phyloP scores from a whole-genome alignment of 768 basidiomycete genomes.

The Mycena albidolilacea region DNA sequence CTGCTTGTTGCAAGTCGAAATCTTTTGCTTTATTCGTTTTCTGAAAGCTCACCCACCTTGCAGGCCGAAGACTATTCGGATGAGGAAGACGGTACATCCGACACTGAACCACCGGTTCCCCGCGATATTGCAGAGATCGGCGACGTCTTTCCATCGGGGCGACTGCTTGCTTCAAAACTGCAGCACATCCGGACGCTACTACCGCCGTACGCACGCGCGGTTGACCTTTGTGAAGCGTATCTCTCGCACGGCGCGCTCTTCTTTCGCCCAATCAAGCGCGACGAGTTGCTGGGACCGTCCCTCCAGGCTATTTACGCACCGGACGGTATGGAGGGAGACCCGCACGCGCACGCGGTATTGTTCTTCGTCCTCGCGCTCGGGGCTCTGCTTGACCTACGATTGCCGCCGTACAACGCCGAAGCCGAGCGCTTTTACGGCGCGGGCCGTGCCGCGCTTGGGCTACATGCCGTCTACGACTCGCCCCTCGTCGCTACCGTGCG shows the following conservation, averaged over 20 bases:
- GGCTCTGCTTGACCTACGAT: conserved; percentile 68
- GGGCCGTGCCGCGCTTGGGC: conserved; percentile 68
- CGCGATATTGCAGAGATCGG: conserved; percentile 55
- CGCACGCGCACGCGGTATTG: conserved; percentile 68
- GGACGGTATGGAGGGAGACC: conserved; percentile 38
- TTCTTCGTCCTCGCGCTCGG: conserved; percentile 76
- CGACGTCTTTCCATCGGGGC: conserved; percentile 56
- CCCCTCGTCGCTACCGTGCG: conserved; percentile 71
- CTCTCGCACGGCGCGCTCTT: conserved; percentile 63
- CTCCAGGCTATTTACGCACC: conserved; percentile 56
- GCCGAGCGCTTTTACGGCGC: conserved; percentile 74
- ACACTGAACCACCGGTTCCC: conserved; percentile 37
- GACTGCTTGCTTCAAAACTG: conserved; percentile 48
- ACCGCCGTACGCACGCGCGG: conserved; percentile 61
- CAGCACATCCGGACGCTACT: conserved; percentile 57
- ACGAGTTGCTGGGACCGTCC: conserved; percentile 60
- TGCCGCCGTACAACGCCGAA: conserved; percentile 68
- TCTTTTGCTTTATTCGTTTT: too few relatives aligned
- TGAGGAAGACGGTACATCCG: conserved; percentile 34
- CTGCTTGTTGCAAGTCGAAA: conserved; percentile 32
- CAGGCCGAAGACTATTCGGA: conserved; percentile 43
- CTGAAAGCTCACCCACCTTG: not conserved
- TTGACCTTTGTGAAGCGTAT: conserved; percentile 57
- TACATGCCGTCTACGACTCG: conserved; percentile 66
- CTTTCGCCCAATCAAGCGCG: conserved; percentile 65